These are phyloP conservation scores for Sarcocystis neurona DNA, from an alignment of 169 alveolate species.

Conservation along the genomic window DNA sequence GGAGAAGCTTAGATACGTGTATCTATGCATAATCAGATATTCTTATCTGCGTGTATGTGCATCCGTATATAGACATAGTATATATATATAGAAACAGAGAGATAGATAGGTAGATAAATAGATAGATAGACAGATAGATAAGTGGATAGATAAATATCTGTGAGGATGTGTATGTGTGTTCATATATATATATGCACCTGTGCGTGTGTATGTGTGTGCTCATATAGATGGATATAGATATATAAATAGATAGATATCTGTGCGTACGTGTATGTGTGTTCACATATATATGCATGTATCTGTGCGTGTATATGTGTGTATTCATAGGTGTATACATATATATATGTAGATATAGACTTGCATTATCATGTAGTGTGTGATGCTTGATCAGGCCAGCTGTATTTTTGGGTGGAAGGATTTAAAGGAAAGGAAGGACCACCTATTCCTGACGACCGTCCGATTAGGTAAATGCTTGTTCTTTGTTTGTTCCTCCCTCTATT, in stretches of 20 bases:
- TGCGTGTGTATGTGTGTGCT: neutral
- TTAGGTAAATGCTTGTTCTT: neutral
- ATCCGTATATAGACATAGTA: too few relatives aligned
- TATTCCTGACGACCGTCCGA: neutral
- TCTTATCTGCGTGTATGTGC: too few relatives aligned
- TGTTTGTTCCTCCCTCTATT: neutral
- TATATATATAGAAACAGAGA: too few relatives aligned
- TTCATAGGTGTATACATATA: neutral
- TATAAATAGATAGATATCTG: too few relatives aligned
- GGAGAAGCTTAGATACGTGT: too few relatives aligned
- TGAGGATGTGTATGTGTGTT: too few relatives aligned
- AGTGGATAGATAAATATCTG: too few relatives aligned
- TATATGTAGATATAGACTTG: neutral
- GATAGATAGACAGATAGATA: too few relatives aligned
- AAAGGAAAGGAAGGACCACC: neutral
- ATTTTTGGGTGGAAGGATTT: neutral
- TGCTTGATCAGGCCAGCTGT: neutral
- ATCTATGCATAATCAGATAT: too few relatives aligned
- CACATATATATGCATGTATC: neutral
- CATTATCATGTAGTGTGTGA: neutral
- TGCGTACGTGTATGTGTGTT: neutral
- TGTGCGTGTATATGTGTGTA: neutral
- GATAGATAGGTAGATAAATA: too few relatives aligned
- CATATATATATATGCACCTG: neutral
- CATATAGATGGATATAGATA: too few relatives aligned